Conservation (phyloP, 148 eudicot genomes). For the Cornus florida region DNA sequence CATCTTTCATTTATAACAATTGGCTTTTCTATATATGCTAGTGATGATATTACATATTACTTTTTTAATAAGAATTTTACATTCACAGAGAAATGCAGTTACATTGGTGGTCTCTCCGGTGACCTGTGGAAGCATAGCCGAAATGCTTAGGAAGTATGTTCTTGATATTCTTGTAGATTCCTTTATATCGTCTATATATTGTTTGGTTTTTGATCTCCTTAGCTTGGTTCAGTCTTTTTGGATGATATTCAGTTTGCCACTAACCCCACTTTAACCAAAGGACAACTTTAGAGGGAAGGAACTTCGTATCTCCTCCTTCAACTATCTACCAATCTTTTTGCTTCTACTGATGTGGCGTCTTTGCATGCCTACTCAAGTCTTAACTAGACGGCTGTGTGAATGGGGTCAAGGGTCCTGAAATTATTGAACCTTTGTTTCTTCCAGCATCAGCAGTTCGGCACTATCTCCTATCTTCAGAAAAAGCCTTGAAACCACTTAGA, state of each 20-base stretch:
- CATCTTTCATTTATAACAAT: neutral
- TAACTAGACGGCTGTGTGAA: too few relatives aligned
- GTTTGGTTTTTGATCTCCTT: neutral
- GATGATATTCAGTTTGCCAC: neutral
- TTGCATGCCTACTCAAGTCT: too few relatives aligned
- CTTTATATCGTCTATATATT: neutral
- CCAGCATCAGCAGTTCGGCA: too few relatives aligned
- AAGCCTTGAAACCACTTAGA: too few relatives aligned
- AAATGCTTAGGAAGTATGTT: constrained; percentile 67
- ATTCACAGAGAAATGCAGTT: constrained; percentile 58
- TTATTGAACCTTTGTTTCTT: too few relatives aligned
- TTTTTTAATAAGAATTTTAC: constrained; percentile 11
- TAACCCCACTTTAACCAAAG: too few relatives aligned
- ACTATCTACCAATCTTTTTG: too few relatives aligned
- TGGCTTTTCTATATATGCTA: neutral
- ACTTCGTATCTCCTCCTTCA: too few relatives aligned
- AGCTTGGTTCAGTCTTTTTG: constrained; percentile 14
- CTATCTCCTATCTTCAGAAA: too few relatives aligned
- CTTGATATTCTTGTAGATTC: neutral
- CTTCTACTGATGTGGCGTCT: too few relatives aligned
- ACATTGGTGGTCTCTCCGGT: constrained; percentile 53
- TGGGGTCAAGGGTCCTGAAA: too few relatives aligned
- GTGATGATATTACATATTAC: neutral
- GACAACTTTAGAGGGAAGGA: too few relatives aligned
- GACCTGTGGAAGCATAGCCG: constrained; percentile 44